These are phyloP conservation scores for Cryptococcus sp. DNA, from an alignment of 1,284 basidiomycete species.

Conservation along the genomic window DNA sequence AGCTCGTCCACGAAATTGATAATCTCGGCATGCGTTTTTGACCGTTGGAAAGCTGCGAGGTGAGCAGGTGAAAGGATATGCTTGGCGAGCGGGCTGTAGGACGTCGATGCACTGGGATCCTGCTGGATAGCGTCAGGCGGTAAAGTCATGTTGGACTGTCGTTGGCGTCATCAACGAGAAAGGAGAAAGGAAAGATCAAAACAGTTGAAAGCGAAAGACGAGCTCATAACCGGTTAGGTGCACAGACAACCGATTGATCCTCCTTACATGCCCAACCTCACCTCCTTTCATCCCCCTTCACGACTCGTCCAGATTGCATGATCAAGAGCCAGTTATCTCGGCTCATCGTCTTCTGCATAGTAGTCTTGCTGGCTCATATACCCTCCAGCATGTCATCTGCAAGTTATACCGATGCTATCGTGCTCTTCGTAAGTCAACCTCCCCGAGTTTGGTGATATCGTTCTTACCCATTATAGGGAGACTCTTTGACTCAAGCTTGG, in stretches of 20 bases:
- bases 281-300: too few species aligned
- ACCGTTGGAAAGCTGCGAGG: constrained; percentile 77
- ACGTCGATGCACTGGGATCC: constrained; percentile 12
- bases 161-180: neutral
- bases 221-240: neutral
- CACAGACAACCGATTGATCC: neutral
- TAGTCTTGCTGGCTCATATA: neutral
- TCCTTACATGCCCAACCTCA: too few species aligned
- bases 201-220: neutral
- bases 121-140: neutral
- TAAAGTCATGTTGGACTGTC: neutral
- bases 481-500: constrained; percentile 51
- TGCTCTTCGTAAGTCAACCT: constrained; percentile 45
- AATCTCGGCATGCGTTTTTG: constrained; percentile 70
- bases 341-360: neutral
- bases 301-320: neutral
- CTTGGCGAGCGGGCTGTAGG: constrained; percentile 60
- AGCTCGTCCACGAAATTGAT: constrained; percentile 73
- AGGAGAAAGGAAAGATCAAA: neutral
- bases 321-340: neutral
- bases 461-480: constrained; percentile 34
- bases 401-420: constrained; percentile 42
- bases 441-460: neutral
- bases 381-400: constrained; percentile 37
- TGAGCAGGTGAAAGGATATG: constrained; percentile 77